Base-by-base conservation (phyloP, 495 filamentous ascomycete genomes). In the Penicillium desertorum region DNA sequence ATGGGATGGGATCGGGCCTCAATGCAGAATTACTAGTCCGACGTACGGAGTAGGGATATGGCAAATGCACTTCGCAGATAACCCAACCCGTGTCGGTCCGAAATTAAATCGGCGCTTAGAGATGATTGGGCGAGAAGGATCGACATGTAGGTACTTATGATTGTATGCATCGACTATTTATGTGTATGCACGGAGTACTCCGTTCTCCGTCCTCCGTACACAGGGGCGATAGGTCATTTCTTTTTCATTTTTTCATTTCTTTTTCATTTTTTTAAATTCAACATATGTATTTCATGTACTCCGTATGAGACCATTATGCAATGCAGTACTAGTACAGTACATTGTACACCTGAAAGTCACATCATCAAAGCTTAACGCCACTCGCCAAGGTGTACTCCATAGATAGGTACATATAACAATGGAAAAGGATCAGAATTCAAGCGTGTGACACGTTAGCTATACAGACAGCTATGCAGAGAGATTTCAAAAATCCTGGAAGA, bases 381-480 rank as follows among this genome's bases (percentile, higher is more conserved):
- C 5, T 10, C 6, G 4, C 30, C 32, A 39, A 16, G 17, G 3
- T 29, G 19, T 51, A 25, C 23, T 25, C 23, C 23, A 3, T 27
- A 51, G 34, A 14, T 51, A 41, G 22, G n/a, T 51, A 51, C 32
- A 51, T 36, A 52, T 29, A 20, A 42, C 9, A 2, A 20, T 22
- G 30, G 30, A 5, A 42, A 25, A 42, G 9, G 17, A 25, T 41
- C 2, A 22, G 5, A 17, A 37, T 46, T 46, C 30, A 34, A 55
- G 32, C 44, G n/a, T 47, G 53, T 47, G 53, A 32, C 53, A 55
- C 53, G 53, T 55, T 45, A 55, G 30, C 53, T 55, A 39, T 55
- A 30, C 30, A 54, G 27, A 36, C 36, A 39, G 43, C 53, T 55
- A 39, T 55, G 36, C 30, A 45, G 41, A 45, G 6, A 39, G 43